phyloP scores from a whole-genome alignment of 2,329 filamentous ascomycete species.

The Monilinia laxa region DNA sequence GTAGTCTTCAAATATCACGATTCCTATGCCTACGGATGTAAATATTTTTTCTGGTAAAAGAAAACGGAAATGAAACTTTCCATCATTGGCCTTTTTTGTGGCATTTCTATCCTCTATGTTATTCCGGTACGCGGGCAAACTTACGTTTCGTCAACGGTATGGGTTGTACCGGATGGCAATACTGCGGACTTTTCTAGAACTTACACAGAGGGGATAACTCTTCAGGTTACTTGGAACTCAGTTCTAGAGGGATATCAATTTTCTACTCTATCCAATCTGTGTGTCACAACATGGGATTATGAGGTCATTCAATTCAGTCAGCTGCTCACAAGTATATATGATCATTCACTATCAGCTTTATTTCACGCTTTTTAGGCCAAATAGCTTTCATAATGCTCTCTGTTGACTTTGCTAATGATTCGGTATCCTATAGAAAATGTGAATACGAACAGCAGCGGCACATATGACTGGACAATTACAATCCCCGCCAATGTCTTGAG shows the following conservation, averaged over 20 bases:
- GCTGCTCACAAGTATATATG: neutral
- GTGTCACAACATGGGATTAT: constrained; percentile 8
- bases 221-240: constrained; percentile 1
- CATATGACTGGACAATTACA: constrained; percentile 7
- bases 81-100: neutral
- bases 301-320: neutral
- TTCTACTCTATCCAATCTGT: neutral
- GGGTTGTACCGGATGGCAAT: constrained; percentile 8
- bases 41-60: neutral
- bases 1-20: neutral
- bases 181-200: neutral
- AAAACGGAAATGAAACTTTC: neutral
- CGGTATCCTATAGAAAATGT: neutral
- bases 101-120: neutral
- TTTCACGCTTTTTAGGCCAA: too few relatives aligned
- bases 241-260: neutral
- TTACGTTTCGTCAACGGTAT: constrained; percentile 3
- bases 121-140: neutral
- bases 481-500: neutral
- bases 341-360: neutral
- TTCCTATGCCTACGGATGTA: neutral
- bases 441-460: neutral
- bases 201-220: neutral
- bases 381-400: neutral
- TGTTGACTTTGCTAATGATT: neutral